Conservation (phyloP, 495 filamentous ascomycete species). For the Annulohypoxylon bovei region DNA sequence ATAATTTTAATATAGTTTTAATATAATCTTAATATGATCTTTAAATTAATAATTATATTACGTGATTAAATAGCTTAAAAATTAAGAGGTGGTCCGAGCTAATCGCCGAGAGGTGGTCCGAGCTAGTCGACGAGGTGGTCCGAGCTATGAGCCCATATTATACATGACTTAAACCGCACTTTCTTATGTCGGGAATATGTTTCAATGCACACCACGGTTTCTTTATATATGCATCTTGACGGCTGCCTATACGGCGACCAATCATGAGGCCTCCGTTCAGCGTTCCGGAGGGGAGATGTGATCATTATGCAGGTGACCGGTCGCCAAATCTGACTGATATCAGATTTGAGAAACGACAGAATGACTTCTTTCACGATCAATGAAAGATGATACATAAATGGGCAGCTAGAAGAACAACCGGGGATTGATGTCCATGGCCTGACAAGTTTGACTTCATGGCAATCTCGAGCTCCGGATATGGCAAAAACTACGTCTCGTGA, state of each 20-base stretch:
- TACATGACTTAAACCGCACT: not conserved
- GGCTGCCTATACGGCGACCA: constrained; percentile 23
- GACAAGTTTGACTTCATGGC: not conserved
- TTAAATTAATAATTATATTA: too few species aligned
- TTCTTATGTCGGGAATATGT: constrained; percentile 11
- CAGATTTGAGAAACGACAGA: not conserved
- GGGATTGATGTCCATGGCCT: not conserved
- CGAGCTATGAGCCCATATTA: too few species aligned
- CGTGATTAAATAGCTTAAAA: too few species aligned
- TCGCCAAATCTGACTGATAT: constrained; percentile 6
- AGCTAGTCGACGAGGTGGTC: too few species aligned
- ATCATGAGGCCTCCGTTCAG: constrained; percentile 4
- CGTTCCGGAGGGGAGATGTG: constrained; percentile 10
- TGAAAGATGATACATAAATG: not conserved
- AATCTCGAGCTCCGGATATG: constrained; percentile 20
- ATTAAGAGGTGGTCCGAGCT: too few species aligned
- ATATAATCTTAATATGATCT: too few species aligned
- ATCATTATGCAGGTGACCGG: constrained; percentile 9
- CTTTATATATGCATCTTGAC: constrained; percentile 13
- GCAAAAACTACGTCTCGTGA: constrained; percentile 11
- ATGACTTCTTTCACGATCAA: not conserved
- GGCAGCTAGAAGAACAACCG: not conserved
- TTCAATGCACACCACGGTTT: too few species aligned
- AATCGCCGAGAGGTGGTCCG: too few species aligned
- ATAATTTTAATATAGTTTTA: too few species aligned